Evolutionary conservation across 148 eudicot genomes (phyloP).

Genomic region (Vaccinium corymbosum): DNA sequence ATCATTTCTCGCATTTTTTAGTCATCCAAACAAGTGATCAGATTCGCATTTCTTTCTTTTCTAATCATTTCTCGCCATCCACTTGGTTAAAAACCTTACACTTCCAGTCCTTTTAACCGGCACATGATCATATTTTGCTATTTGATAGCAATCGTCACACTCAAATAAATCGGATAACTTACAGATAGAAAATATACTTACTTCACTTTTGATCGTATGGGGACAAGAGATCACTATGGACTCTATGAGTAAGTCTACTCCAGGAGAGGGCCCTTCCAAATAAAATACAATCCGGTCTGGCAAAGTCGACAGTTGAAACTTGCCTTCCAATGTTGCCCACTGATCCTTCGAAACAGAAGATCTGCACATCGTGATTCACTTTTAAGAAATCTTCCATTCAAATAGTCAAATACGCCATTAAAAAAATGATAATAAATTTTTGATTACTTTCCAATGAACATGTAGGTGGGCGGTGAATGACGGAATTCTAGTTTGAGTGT

Average conservation of each 20-base stretch:
- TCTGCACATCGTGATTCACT: conserved; percentile 30
- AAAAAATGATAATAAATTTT: conserved; percentile 7
- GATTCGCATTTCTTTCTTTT: not conserved
- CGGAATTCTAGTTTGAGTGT: conserved; percentile 52
- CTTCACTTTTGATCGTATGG: conserved; percentile 23
- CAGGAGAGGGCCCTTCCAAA: conserved; percentile 83
- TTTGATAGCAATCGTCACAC: not conserved
- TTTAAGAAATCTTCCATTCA: not conserved
- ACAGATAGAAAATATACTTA: conserved; percentile 16
- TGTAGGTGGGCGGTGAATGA: conserved; percentile 42
- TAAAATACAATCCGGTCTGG: conserved; percentile 59
- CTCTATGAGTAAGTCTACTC: conserved; percentile 60
- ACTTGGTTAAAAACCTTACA: not conserved
- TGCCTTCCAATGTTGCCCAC: conserved; percentile 73
- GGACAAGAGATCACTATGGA: conserved; percentile 53
- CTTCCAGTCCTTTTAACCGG: not conserved
- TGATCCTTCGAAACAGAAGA: conserved; percentile 38
- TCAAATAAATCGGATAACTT: not conserved
- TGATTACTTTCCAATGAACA: conserved; percentile 52
- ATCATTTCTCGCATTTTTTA: not conserved
- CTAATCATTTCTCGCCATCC: not conserved
- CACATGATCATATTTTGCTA: not conserved
- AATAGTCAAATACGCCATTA: not conserved
- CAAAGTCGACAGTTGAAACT: conserved; percentile 44
- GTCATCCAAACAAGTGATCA: not conserved